phyloP scores from a whole-genome alignment of 2,329 filamentous ascomycete species.

The Alternaria longipes region DNA sequence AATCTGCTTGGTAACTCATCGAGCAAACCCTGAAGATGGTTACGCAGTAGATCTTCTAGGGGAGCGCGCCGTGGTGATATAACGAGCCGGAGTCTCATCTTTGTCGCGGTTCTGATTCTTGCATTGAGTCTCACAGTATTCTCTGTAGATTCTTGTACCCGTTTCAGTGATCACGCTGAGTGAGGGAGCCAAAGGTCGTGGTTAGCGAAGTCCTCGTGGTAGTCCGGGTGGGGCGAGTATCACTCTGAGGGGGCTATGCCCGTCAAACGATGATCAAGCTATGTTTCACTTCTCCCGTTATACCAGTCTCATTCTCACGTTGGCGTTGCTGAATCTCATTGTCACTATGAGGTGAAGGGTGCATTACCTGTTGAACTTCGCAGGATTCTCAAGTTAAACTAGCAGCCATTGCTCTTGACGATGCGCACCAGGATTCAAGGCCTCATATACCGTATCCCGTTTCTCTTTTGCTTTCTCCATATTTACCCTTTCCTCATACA shows the following conservation, averaged over 20 bases:
- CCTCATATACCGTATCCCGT: background rate
- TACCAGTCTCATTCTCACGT: background rate
- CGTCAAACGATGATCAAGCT: background rate
- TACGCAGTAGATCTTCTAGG: background rate
- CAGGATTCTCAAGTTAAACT: fast-evolving
- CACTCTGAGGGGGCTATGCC: background rate
- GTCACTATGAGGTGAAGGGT: background rate
- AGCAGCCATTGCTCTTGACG: background rate
- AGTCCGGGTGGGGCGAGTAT: background rate
- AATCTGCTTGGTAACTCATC: constrained; percentile 12
- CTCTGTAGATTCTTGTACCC: background rate
- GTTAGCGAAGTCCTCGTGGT: background rate
- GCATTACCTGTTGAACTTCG: background rate
- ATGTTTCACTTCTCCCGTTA: background rate
- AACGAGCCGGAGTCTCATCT: background rate
- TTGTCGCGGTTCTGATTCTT: background rate
- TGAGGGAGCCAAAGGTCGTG: background rate
- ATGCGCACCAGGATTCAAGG: background rate
- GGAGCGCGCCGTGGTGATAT: background rate
- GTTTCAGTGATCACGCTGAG: background rate
- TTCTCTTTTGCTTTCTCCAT: background rate
- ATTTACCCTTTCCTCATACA: background rate
- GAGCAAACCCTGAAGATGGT: constrained; percentile 9
- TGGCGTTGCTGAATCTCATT: background rate
- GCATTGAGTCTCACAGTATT: background rate